Evolutionary conservation across 306 rosid genomes (phyloP).

Genomic region (Hippophae tibetana): DNA sequence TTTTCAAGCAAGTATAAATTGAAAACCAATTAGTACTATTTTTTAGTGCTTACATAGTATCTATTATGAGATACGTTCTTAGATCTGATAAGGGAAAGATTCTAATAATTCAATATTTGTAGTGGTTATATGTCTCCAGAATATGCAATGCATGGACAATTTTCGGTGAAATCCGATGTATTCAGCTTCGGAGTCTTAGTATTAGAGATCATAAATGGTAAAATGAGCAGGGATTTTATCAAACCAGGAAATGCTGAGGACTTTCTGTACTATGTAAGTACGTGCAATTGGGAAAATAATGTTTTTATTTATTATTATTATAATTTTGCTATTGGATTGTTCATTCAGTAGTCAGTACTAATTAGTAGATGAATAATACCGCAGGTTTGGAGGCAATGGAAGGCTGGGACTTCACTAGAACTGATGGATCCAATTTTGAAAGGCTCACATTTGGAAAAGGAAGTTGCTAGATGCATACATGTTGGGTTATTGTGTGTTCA

Average conservation of each 20-base stretch:
- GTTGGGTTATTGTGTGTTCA: slow-evolving; percentile 17
- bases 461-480: slow-evolving; percentile 5
- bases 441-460: neutral
- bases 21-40: neutral
- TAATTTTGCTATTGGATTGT: no score
- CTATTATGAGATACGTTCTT: no score
- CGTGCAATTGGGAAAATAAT: neutral
- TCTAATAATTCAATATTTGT: neutral
- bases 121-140: slow-evolving; percentile 21
- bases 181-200: slow-evolving; percentile 37
- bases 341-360: no score
- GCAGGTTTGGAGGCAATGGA: slow-evolving; percentile 10
- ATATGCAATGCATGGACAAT: slow-evolving; percentile 38
- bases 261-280: slow-evolving; percentile 26
- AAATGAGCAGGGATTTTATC: slow-evolving; percentile 23
- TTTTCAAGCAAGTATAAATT: no score
- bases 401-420: slow-evolving; percentile 1
- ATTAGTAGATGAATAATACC: neutral
- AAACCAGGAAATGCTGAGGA: slow-evolving; percentile 23
- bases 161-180: slow-evolving; percentile 33
- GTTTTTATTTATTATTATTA: no score
- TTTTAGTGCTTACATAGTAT: no score
- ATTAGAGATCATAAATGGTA: slow-evolving; percentile 33
- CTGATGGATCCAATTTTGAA: slow-evolving; percentile 3
- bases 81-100: no score